A percentile compares a stretch with the other conserved stretches of the same genome.
Conservation (phyloP, 2,329 filamentous ascomycete species). For the Dryadomyces sulphureus region DNA sequence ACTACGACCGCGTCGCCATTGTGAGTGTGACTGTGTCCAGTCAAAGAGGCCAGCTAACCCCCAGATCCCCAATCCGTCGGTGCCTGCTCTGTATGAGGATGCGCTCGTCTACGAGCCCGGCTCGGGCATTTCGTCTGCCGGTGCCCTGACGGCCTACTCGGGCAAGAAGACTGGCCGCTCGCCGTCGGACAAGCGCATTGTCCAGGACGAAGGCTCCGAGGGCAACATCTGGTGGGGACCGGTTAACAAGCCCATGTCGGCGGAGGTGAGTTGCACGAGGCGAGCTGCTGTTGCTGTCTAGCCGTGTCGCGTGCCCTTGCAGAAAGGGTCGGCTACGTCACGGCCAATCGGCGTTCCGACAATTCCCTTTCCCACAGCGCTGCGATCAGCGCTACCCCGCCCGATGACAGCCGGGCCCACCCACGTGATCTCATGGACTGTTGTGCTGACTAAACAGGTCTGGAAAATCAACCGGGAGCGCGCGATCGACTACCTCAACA, state of each 20-base stretch:
- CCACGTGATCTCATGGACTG: too few species aligned
- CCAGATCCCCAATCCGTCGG: constrained; percentile 77
- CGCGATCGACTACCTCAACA: constrained; percentile 98
- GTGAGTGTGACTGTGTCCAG: constrained; percentile 35
- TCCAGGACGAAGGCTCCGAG: constrained; percentile 79
- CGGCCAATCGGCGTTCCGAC: constrained; percentile 8
- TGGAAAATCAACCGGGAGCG: constrained; percentile 99
- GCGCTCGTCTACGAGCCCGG: constrained; percentile 93
- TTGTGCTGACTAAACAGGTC: constrained; percentile 49
- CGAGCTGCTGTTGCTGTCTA: constrained; percentile 4
- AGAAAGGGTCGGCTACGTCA: constrained; percentile 4
- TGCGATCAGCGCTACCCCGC: constrained; percentile 5
- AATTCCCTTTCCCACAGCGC: constrained; percentile 9
- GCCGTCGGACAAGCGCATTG: constrained; percentile 92
- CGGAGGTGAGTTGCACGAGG: constrained; percentile 57
- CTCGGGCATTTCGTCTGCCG: constrained; percentile 89
- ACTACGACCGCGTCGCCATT: constrained; percentile 97
- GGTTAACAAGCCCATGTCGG: constrained; percentile 97
- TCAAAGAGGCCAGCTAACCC: not conserved
- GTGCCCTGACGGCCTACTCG: constrained; percentile 92
- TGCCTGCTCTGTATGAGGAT: constrained; percentile 96
- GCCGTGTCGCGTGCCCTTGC: not conserved
- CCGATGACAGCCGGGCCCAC: constrained; percentile 9
- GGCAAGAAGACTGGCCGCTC: constrained; percentile 97
- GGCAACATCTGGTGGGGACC: constrained; percentile 98